These are phyloP conservation scores for Xylaria palmicola DNA, from an alignment of 495 filamentous ascomycete genomes.

Conservation along the genomic window DNA sequence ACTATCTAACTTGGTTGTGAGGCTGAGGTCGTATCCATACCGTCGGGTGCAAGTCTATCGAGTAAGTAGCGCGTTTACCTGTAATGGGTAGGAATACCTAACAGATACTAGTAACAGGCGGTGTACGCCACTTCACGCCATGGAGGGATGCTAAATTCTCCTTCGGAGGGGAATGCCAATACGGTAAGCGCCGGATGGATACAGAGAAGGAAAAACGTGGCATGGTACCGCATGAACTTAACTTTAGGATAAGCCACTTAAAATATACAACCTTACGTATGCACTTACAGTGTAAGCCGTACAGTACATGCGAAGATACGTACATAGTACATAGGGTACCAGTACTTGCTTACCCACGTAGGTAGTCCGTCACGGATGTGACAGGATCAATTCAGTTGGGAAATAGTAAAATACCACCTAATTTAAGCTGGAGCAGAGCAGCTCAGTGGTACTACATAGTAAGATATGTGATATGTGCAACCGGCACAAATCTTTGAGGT, in stretches of 20 bases:
- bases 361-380: too few species aligned
- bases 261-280: too few species aligned
- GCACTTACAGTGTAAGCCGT: background rate
- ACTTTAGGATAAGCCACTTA: background rate
- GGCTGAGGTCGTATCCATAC: constrained; percentile 11
- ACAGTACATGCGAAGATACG: too few species aligned
- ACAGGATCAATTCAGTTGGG: too few species aligned
- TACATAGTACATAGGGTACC: too few species aligned
- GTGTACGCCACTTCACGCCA: background rate
- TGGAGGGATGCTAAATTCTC: background rate
- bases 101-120: background rate
- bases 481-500: too few species aligned
- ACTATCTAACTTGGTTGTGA: background rate
- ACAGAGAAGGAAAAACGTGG: background rate
- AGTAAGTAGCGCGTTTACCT: background rate
- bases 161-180: background rate
- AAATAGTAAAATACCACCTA: too few species aligned
- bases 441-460: too few species aligned
- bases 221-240: too few species aligned
- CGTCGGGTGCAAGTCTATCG: constrained; percentile 7
- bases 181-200: background rate
- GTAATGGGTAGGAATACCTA: background rate
- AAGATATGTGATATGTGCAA: too few species aligned
- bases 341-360: too few species aligned
- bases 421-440: too few species aligned